A percentile compares a stretch with the other conserved stretches of the same genome.
These are phyloP conservation scores for Spizellomyces punctatus DNA, from an alignment of 192 early-diverging fungal genomes.

Conservation along the genomic window DNA sequence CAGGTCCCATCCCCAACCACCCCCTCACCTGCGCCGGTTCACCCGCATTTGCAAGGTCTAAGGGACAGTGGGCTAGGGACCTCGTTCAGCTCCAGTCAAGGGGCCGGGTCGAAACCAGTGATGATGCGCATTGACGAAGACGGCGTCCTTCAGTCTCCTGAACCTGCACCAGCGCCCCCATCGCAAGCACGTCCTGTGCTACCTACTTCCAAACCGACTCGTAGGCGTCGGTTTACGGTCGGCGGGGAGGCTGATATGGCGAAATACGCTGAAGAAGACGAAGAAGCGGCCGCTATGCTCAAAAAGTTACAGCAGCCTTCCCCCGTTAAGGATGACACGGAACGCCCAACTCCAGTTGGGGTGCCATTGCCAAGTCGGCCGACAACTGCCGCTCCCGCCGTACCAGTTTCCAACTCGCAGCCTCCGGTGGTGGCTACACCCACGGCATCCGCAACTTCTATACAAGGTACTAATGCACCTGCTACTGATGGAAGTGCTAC, in stretches of 20 bases:
- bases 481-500: not conserved
- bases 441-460: not conserved
- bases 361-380: conserved; percentile 29
- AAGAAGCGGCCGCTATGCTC: conserved; percentile 40
- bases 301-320: conserved; percentile 31
- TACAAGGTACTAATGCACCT: not conserved
- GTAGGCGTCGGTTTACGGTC: conserved; percentile 49
- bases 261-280: conserved; percentile 51
- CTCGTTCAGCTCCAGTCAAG: conserved; percentile 5
- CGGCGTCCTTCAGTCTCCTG: conserved; percentile 31
- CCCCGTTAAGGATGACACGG: conserved; percentile 15
- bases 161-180: conserved; percentile 11
- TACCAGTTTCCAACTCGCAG: not conserved
- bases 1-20: not conserved
- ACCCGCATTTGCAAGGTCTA: not conserved
- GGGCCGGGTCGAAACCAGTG: conserved; percentile 23
- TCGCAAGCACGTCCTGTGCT: not conserved
- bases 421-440: not conserved
- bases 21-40: not conserved
- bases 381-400: conserved; percentile 4
- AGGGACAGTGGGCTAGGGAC: not conserved
- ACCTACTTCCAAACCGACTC: not conserved
- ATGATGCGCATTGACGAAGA: conserved; percentile 50
- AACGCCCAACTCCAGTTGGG: conserved; percentile 32
- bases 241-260: conserved; percentile 50